These are phyloP conservation scores for Vaccinium macrocarpon DNA, from an alignment of 148 eudicot species.

Conservation along the genomic window DNA sequence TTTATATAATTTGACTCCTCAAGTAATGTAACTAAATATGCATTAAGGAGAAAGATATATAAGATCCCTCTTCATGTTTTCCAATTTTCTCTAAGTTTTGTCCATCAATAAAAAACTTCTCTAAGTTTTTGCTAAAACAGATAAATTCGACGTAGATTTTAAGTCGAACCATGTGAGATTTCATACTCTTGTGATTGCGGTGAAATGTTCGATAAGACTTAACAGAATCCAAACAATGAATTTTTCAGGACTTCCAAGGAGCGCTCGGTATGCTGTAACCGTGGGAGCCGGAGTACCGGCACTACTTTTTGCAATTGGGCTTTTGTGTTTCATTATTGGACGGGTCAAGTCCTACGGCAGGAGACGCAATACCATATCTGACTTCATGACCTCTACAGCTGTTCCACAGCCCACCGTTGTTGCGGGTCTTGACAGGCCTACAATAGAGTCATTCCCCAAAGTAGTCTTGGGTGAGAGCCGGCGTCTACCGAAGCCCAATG, in stretches of 20 bases:
- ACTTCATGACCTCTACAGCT: not conserved
- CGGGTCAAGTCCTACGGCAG: constrained; percentile 6
- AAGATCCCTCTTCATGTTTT: no score
- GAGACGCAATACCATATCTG: not conserved
- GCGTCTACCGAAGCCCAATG: constrained; percentile 46
- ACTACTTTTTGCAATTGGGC: constrained; percentile 15
- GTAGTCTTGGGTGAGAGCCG: constrained; percentile 54
- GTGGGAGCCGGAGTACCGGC: constrained; percentile 34
- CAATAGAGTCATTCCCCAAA: constrained; percentile 56
- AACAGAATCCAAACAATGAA: not conserved
- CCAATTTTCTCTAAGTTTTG: no score
- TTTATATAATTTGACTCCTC: no score
- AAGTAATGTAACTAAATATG: no score
- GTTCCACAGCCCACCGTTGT: constrained; percentile 15
- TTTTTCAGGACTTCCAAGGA: constrained; percentile 27
- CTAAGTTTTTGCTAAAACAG: no score
- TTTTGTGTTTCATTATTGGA: constrained; percentile 24
- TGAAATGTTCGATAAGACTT: not conserved
- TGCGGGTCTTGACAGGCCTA: constrained; percentile 37
- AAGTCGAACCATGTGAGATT: not conserved
- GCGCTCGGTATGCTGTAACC: constrained; percentile 27
- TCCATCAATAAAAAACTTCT: no score
- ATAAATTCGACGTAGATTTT: no score
- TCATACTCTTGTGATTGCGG: not conserved
- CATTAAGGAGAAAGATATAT: no score